Percentiles rank a stretch among this genome's conserved stretches.
Conservation (phyloP, 2,329 filamentous ascomycete genomes). For the Penicillium sp. region DNA sequence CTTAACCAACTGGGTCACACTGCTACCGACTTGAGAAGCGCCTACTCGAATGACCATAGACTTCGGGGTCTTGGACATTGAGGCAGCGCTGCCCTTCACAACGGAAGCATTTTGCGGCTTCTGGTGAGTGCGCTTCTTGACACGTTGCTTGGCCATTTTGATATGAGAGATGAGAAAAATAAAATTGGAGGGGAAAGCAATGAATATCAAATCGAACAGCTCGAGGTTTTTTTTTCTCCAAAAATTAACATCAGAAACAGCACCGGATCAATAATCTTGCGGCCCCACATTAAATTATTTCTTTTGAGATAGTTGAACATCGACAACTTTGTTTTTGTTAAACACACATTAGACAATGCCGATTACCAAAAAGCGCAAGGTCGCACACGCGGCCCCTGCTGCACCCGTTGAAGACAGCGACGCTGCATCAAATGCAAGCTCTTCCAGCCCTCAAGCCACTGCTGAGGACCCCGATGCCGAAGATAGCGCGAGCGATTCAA, state of each 20-base stretch:
- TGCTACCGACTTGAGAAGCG: conserved; percentile 87
- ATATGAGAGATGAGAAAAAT: conserved; percentile 7
- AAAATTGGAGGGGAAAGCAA: conserved; percentile 9
- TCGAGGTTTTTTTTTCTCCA: conserved; percentile 36
- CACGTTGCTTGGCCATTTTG: conserved; percentile 73
- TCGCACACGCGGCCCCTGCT: conserved; percentile 22
- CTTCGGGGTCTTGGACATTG: conserved; percentile 72
- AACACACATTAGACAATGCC: conserved; percentile 37
- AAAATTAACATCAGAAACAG: conserved; percentile 35
- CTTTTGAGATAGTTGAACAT: conserved; percentile 17
- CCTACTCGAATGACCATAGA: conserved; percentile 98
- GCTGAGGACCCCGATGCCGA: conserved; percentile 13
- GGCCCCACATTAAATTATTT: conserved; percentile 37
- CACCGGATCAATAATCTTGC: conserved; percentile 41
- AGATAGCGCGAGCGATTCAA: conserved; percentile 1
- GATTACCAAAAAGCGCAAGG: conserved; percentile 43
- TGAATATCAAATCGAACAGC: conserved; percentile 14
- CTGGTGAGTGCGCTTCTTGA: conserved; percentile 86
- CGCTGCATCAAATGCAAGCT: conserved; percentile 18
- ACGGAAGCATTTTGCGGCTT: conserved; percentile 60
- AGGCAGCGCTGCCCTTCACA: conserved; percentile 59
- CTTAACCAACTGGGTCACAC: conserved; percentile 84
- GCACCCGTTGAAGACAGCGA: conserved; percentile 22
- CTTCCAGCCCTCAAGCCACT: conserved; percentile 20
- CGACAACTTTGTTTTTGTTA: conserved; percentile 11